Conservation (phyloP, 495 filamentous ascomycete species). For the Daldinia loculata region DNA sequence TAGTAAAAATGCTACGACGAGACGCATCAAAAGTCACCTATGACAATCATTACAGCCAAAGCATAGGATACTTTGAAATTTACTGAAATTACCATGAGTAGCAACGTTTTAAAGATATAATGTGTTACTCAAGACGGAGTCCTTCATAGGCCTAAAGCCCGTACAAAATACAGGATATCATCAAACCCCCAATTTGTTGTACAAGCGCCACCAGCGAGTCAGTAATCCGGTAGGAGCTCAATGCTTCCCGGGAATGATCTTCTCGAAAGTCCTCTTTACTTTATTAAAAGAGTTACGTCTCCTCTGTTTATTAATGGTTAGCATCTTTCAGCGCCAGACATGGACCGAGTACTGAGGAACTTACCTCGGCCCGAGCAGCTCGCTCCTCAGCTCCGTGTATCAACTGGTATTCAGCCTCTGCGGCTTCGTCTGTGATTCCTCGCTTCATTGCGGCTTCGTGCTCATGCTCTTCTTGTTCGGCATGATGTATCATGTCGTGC, state of each 20-base stretch:
- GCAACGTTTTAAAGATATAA: not conserved
- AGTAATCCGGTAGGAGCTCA: conserved; percentile 2
- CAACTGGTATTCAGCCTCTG: conserved; percentile 45
- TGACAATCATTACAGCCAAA: too few relatives aligned
- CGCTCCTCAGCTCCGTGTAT: conserved; percentile 44
- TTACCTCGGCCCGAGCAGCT: conserved; percentile 40
- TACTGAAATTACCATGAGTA: too few relatives aligned
- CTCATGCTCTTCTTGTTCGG: conserved; percentile 48
- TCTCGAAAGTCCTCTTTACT: conserved; percentile 42
- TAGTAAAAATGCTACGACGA: too few relatives aligned
- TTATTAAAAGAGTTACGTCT: conserved; percentile 29
- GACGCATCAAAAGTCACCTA: too few relatives aligned
- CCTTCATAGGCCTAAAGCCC: not conserved
- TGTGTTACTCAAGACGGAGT: not conserved
- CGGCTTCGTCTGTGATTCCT: conserved; percentile 41
- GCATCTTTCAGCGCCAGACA: not conserved
- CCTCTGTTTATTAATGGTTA: conserved; percentile 16
- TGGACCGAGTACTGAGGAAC: not conserved
- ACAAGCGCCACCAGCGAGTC: not conserved
- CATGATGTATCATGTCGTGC: conserved; percentile 49
- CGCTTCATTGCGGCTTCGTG: conserved; percentile 44
- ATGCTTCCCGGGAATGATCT: conserved; percentile 41
- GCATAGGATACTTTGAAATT: too few relatives aligned
- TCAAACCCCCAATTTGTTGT: conserved; percentile 1
- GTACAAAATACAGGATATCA: not conserved